Base-by-base conservation (phyloP, 2,329 filamentous ascomycete genomes). In the Drechmeria coniospora region DNA sequence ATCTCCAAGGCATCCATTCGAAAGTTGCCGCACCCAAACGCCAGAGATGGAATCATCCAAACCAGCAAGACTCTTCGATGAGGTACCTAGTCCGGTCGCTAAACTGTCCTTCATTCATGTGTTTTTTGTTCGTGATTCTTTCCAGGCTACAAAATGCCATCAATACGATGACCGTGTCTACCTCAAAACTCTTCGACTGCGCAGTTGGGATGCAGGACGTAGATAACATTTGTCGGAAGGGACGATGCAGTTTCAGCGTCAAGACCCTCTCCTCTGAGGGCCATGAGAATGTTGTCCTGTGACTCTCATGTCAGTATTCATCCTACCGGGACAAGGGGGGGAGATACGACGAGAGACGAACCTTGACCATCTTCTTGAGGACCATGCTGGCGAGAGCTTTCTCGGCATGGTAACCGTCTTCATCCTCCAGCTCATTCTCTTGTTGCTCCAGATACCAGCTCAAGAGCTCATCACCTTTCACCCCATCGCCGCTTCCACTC, bases 311-410 rank as follows among this genome's bases (percentile, higher is more conserved):
- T 57, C 39, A 59, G 47, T 10, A 11, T 20, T 24, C 13, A 16
- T 12, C 16, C 13, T 17, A 17, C 23, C 31, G 16, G 28, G 2
- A 17, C 3, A 15, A 22, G 6, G 21, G 8, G 15, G 7, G n/a
- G 15, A 22, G 20, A 17, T 17, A 21, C 26, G 36, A 57, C 71
- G 46, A 61, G 22, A 26, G 36, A 57, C 71, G 46, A 61, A 90
- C 84, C 76, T 90, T 94, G 47, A 94, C 79, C 78, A 95, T 92
- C 54, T 82, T 78, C 66, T 81, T 92, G 41, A 98, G 57, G 29
- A 98, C 87, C 68, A 93, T 90, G 47, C 62, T 69, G 10, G 76
- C 78, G 31, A 93, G 56, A 3, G 61, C 61, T 47, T 72, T 68
- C 56, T 95, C 84, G 11, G 59, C 61, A 47, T 86, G 68, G 45